Percentiles rank a stretch among this genome's conserved stretches.
These are phyloP conservation scores for Claviceps pazoutovae DNA, from an alignment of 2,329 filamentous ascomycete genomes.

Conservation along the genomic window DNA sequence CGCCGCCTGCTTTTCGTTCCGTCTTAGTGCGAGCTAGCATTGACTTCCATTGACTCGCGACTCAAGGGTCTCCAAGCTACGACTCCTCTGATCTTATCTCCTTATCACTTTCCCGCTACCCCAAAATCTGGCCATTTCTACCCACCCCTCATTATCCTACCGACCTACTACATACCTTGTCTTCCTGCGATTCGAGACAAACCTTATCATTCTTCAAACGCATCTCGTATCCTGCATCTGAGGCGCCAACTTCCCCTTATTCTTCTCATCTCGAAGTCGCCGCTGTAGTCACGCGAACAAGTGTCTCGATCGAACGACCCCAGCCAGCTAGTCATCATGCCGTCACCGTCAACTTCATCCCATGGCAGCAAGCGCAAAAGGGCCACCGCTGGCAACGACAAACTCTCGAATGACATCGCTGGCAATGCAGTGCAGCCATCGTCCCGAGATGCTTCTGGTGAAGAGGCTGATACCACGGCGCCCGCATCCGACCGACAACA, in stretches of 20 bases:
- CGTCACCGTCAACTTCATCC: slow-evolving; percentile 41
- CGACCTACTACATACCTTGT: not conserved
- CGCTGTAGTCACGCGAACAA: slow-evolving; percentile 1
- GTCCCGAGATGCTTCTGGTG: slow-evolving; percentile 69
- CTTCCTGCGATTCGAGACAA: not conserved
- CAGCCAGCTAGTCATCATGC: slow-evolving; percentile 29
- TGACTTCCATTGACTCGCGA: not conserved
- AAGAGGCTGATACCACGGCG: slow-evolving; percentile 65
- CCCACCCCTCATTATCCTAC: slow-evolving; percentile 3
- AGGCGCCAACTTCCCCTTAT: not conserved
- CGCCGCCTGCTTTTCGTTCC: not conserved
- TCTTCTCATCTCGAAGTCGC: not conserved
- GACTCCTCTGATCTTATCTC: not conserved
- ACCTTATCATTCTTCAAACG: not conserved
- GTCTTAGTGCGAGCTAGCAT: not conserved
- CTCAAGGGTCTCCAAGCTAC: not conserved
- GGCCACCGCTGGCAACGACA: slow-evolving; percentile 36
- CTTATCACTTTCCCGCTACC: not conserved
- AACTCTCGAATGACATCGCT: slow-evolving; percentile 28
- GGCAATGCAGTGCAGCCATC: slow-evolving; percentile 52
- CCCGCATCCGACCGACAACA: slow-evolving; percentile 45
- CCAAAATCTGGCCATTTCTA: slow-evolving; percentile 1
- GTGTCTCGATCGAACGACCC: not conserved
- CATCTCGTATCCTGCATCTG: not conserved
- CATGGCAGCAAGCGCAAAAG: slow-evolving; percentile 69